Percentiles rank a stretch among this genome's conserved stretches.
Conservation (phyloP, 768 basidiomycete genomes). For the Gloeopeniophorella convolvens region DNA sequence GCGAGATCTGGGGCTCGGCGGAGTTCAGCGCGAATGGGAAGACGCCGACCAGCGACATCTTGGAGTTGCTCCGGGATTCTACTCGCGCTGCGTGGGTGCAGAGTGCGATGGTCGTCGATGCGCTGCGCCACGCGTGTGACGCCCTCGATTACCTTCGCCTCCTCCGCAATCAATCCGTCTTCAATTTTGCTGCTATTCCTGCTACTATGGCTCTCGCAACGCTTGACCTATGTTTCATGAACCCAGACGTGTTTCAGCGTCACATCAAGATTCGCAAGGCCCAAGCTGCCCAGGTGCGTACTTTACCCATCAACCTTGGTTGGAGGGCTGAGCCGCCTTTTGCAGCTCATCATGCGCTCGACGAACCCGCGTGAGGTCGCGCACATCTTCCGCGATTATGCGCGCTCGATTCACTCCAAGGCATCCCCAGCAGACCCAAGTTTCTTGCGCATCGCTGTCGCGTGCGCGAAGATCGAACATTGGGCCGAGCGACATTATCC, state of each 20-base stretch:
- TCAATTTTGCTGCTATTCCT: slow-evolving; percentile 95
- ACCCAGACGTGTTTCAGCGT: slow-evolving; percentile 71
- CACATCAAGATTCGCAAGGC: slow-evolving; percentile 97
- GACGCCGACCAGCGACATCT: slow-evolving; percentile 52
- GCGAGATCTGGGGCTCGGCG: slow-evolving; percentile 71
- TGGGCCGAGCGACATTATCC: slow-evolving; percentile 95
- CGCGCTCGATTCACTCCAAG: slow-evolving; percentile 76
- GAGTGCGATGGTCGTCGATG: slow-evolving; percentile 86
- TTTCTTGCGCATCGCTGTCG: slow-evolving; percentile 75
- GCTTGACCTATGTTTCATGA: slow-evolving; percentile 89
- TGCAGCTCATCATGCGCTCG: slow-evolving; percentile 83
- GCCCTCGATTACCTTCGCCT: slow-evolving; percentile 85
- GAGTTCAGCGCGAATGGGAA: slow-evolving; percentile 41
- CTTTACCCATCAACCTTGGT: no score
- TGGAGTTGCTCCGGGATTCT: slow-evolving; percentile 55
- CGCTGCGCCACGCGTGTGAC: slow-evolving; percentile 76
- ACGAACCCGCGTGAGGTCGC: slow-evolving; percentile 91
- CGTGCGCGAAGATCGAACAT: slow-evolving; percentile 82
- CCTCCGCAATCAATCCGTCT: slow-evolving; percentile 85
- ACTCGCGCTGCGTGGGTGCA: slow-evolving; percentile 73
- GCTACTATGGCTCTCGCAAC: slow-evolving; percentile 96
- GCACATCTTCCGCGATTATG: slow-evolving; percentile 77
- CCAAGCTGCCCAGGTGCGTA: slow-evolving; percentile 69
- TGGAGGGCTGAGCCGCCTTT: no score
- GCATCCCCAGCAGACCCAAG: slow-evolving; percentile 78